Conservation (phyloP, 1,284 basidiomycete species). For the Neolentinus lepideus region DNA sequence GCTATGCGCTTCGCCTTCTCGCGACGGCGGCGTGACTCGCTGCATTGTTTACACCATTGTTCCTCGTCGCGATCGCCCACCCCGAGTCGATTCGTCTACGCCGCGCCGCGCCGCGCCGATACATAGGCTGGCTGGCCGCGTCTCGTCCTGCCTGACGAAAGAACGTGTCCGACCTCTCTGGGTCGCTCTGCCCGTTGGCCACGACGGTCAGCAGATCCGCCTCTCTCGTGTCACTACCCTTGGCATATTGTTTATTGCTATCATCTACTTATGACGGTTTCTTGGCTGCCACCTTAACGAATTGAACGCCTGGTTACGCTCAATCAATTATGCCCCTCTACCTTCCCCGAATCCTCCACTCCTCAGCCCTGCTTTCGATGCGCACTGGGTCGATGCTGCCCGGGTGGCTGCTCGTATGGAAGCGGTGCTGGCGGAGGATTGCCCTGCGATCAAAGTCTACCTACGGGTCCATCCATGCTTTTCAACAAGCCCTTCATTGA, state of each 20-base stretch:
- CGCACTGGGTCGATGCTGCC: background rate
- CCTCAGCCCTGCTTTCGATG: background rate
- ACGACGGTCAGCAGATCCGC: background rate
- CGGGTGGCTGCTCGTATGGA: background rate
- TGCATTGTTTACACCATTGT: conserved; percentile 44
- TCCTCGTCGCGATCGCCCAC: conserved; percentile 34
- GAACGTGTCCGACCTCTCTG: conserved; percentile 4
- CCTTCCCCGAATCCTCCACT: background rate
- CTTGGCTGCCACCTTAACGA: conserved; percentile 1
- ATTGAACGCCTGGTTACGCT: conserved; percentile 4
- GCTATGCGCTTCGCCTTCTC: background rate
- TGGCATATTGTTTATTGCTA: conserved; percentile 2
- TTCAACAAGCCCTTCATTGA: background rate
- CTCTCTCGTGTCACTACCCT: background rate
- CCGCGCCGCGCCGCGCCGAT: conserved; percentile 60
- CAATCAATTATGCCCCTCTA: background rate
- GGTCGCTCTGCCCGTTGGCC: conserved; percentile 1
- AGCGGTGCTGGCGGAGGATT: background rate
- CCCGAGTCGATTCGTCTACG: conserved; percentile 43
- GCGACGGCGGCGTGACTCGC: background rate
- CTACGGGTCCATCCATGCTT: background rate
- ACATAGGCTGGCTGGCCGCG: conserved; percentile 59
- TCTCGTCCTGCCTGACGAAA: conserved; percentile 6
- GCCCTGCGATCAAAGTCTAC: background rate
- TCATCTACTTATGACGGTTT: background rate